Evolutionary conservation across 192 early-diverging fungal genomes (phyloP), one percentile per base, ranked within the genome.

Genomic region (Coemansia sp.): DNA sequence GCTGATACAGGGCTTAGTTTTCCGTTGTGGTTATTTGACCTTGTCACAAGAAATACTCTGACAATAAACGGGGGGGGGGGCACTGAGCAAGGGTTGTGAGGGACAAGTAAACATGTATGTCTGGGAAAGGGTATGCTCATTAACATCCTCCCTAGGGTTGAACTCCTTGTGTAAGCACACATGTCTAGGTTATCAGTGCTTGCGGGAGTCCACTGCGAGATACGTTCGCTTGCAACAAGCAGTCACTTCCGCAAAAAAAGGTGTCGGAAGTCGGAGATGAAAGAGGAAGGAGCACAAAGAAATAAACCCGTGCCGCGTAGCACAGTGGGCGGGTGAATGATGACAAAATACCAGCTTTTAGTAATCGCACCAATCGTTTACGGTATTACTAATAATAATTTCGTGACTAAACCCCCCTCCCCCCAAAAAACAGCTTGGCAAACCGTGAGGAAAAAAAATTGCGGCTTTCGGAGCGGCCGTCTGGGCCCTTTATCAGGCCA

Each of bases 401-500:
- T 36, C 10, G 2, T 36, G 27, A 27, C 32, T 5, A n/a, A 5
- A 10, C 27, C 24, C 4, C 17, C 11, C 55, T 22, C 4, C 55
- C 55, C 55, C 55, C 55, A 20, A 57, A 57, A 57, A 24, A 57
- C 23, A 24, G 14, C 21, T 54, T 54, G 24, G 24, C 52, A 54
- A 11, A 36, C 33, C 6, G 33, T 11, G 8, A 36, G 33, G 33
- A 36, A 36, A 36, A 36, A 36, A 36, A 36, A 11, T 27, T 36
- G 33, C 33, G 33, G 33, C 33, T 36, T 36, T 36, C 33, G 33
- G 33, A 36, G 10, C 33, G 33, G 33, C 8, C 6, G 60, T 24
- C 60, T 62, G 17, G 30, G 22, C 42, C 50, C 4, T 27, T 36
- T 36, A 36, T 51, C 31, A 39, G n/a, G 39, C 11, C 23, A 29